Percentiles rank a stretch among this genome's conserved stretches.
Evolutionary conservation across 768 basidiomycete genomes (phyloP).

Genomic region (Boletus sensibilis): DNA sequence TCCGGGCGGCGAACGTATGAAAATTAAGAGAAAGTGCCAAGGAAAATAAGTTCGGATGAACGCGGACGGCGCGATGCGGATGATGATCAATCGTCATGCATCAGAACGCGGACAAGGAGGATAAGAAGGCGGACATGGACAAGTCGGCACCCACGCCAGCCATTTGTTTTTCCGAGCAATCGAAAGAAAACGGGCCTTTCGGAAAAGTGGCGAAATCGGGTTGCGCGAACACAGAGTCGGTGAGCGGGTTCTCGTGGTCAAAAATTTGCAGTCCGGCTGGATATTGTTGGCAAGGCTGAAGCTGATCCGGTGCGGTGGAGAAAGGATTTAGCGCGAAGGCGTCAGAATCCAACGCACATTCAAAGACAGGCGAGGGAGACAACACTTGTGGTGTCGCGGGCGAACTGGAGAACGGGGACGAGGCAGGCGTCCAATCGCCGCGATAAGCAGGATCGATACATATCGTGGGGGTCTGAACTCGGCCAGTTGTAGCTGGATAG

Average conservation of each 20-base stretch:
- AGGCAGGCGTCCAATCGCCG: conserved; percentile 41
- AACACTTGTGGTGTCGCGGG: conserved; percentile 42
- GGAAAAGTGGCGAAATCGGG: conserved; percentile 23
- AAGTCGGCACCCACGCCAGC: conserved; percentile 26
- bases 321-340: conserved; percentile 21
- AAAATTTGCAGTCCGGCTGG: conserved; percentile 21
- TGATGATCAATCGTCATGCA: background rate
- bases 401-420: conserved; percentile 45
- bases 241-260: conserved; percentile 13
- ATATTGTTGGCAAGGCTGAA: conserved; percentile 22
- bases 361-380: conserved; percentile 32
- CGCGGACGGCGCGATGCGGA: conserved; percentile 2
- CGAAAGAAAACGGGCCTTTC: conserved; percentile 27
- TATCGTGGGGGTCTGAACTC: conserved; percentile 33
- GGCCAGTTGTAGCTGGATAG: conserved; percentile 24
- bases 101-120: conserved; percentile 33
- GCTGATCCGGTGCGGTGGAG: conserved; percentile 12
- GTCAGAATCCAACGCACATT: conserved; percentile 22
- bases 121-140: conserved; percentile 34
- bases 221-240: conserved; percentile 16
- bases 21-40: background rate
- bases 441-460: conserved; percentile 42
- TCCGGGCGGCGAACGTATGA: conserved; percentile 1
- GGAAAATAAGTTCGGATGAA: conserved; percentile 4
- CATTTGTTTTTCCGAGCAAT: conserved; percentile 23